Evolutionary conservation across 768 basidiomycete genomes (phyloP).

Genomic region (Boletus insuetus): DNA sequence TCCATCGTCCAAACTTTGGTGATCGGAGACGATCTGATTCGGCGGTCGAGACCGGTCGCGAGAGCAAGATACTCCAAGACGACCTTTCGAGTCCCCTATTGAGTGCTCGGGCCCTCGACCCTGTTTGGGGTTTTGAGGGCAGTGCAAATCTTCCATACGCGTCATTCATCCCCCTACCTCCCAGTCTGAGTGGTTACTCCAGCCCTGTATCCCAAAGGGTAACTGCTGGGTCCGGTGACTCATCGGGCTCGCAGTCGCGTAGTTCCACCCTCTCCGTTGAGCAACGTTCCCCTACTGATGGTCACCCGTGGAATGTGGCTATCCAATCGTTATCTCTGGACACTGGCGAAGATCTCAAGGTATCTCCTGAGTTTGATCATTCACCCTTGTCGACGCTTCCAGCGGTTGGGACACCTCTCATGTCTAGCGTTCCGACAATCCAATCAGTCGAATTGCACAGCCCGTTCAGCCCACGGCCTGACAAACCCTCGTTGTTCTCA

Average conservation of each 20-base stretch:
- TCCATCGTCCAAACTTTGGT: conserved; percentile 23
- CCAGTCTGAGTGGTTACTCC: conserved; percentile 30
- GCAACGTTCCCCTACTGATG: conserved; percentile 24
- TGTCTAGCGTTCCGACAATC: conserved; percentile 12
- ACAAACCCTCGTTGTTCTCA: conserved; percentile 15
- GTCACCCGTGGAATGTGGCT: conserved; percentile 9
- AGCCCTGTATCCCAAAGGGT: conserved; percentile 29
- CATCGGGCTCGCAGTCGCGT: conserved; percentile 23
- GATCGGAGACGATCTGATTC: conserved; percentile 1
- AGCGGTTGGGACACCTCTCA: conserved; percentile 28
- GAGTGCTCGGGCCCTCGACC: conserved; percentile 16
- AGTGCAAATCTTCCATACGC: conserved; percentile 20
- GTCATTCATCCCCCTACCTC: conserved; percentile 30
- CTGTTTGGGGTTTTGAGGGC: conserved; percentile 24
- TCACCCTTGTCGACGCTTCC: conserved; percentile 33
- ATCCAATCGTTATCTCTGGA: conserved; percentile 11
- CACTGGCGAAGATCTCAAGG: conserved; percentile 3
- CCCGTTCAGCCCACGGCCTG: conserved; percentile 32
- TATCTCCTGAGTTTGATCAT: conserved; percentile 23
- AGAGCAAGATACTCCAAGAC: not conserved
- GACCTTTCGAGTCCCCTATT: conserved; percentile 6
- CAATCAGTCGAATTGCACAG: conserved; percentile 15
- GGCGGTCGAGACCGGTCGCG: not conserved
- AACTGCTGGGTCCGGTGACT: conserved; percentile 12
- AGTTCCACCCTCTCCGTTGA: conserved; percentile 31